A percentile compares a stretch with the other conserved stretches of the same genome.
These are phyloP conservation scores for Erodium texanum DNA, from an alignment of 441 rosid genomes.

Conservation along the genomic window DNA sequence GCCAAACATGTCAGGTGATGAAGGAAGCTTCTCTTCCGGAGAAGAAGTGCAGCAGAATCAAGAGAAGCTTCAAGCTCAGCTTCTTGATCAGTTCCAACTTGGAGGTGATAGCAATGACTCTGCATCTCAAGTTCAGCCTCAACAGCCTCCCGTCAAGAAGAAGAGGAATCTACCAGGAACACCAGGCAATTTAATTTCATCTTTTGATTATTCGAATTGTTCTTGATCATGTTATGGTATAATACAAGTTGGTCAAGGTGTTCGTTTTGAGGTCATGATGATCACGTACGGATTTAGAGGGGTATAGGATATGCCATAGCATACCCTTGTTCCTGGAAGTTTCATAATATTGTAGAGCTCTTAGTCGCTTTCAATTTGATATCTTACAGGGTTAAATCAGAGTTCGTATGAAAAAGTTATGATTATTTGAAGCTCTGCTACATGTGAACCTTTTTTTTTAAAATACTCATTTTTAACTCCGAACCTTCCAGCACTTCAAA, in stretches of 20 bases:
- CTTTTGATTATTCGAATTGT: not conserved
- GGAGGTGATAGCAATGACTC: conserved; percentile 27
- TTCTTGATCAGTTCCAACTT: conserved; percentile 19
- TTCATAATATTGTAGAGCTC: too few species aligned
- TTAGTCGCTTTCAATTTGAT: too few species aligned
- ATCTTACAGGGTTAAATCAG: too few species aligned
- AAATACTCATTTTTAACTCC: too few species aligned
- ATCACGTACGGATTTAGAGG: too few species aligned
- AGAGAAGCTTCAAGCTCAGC: conserved; percentile 22
- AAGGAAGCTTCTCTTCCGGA: conserved; percentile 63
- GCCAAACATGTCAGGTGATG: conserved; percentile 59
- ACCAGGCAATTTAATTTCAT: conserved; percentile 36
- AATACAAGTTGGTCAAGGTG: not conserved
- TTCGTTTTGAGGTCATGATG: not conserved
- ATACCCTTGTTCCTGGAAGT: too few species aligned
- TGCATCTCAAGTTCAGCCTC: conserved; percentile 23
- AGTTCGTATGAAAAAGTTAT: too few species aligned
- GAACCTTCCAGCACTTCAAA: too few species aligned
- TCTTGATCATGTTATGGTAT: not conserved
- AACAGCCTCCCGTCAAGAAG: conserved; percentile 38
- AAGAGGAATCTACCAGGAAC: conserved; percentile 66
- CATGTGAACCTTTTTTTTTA: too few species aligned
- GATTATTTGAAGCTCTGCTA: too few species aligned
- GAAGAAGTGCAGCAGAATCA: conserved; percentile 44
- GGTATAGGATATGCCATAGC: too few species aligned